These are phyloP conservation scores for Coprinopsis strossmayeri DNA, from an alignment of 768 basidiomycete genomes.

Conservation along the genomic window DNA sequence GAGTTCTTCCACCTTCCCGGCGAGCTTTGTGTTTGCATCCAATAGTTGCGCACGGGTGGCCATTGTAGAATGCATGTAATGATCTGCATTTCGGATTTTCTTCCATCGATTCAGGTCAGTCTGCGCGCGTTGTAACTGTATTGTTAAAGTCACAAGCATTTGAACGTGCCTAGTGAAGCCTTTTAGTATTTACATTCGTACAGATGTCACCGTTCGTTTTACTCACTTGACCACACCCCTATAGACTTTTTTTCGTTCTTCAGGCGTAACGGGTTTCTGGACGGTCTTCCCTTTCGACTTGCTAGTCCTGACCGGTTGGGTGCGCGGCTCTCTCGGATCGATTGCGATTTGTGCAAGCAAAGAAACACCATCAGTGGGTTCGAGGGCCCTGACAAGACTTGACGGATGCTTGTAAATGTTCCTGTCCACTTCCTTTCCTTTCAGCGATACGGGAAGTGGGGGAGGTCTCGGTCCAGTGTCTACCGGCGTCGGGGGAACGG, in stretches of 20 bases:
- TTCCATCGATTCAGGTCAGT: background rate
- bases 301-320: no score
- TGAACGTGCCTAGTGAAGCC: background rate
- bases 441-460: background rate
- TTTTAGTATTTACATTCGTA: background rate
- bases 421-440: slow-evolving; percentile 1
- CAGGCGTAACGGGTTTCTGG: background rate
- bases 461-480: background rate
- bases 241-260: slow-evolving; percentile 3
- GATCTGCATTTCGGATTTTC: background rate
- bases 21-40: no score
- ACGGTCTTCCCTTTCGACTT: no score
- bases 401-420: background rate
- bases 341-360: background rate
- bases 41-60: no score
- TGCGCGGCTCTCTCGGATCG: background rate
- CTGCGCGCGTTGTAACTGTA: background rate
- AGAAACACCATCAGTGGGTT: background rate
- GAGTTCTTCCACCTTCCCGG: slow-evolving; percentile 2
- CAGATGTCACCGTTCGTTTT: background rate
- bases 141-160: background rate
- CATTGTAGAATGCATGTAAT: slow-evolving; percentile 10
- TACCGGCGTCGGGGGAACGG: background rate
- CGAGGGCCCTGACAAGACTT: background rate
- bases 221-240: slow-evolving; percentile 4